These are phyloP conservation scores for Stereocaulon alpinum DNA, from an alignment of 495 filamentous ascomycete species.

Conservation along the genomic window DNA sequence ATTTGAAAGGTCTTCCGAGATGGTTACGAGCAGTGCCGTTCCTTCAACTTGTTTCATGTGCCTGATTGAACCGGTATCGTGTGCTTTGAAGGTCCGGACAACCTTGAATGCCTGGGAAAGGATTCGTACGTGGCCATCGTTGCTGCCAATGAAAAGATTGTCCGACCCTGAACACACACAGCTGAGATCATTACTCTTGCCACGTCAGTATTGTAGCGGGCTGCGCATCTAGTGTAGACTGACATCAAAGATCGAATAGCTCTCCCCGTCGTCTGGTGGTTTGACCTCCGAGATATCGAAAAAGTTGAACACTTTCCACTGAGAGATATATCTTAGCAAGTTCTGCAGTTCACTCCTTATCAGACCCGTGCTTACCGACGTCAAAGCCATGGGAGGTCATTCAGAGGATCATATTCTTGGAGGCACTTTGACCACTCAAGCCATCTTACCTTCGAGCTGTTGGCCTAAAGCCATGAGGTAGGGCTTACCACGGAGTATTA, in stretches of 20 bases:
- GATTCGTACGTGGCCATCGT: conserved; percentile 76
- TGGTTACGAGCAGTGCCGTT: conserved; percentile 75
- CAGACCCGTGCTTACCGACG: conserved; percentile 22
- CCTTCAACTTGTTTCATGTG: conserved; percentile 90
- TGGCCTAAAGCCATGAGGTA: neutral
- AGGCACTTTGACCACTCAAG: neutral
- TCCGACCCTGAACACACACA: conserved; percentile 78
- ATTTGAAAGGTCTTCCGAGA: conserved; percentile 75
- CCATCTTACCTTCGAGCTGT: neutral
- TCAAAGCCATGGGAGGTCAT: conserved; percentile 24
- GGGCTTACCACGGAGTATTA: too few species aligned
- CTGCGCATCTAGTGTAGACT: conserved; percentile 33
- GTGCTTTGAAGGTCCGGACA: conserved; percentile 73
- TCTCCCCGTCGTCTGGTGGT: conserved; percentile 58
- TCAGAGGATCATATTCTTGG: neutral
- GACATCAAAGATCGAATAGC: conserved; percentile 52
- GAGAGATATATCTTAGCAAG: conserved; percentile 2
- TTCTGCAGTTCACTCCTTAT: neutral
- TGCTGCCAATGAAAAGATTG: conserved; percentile 78
- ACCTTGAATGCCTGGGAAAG: conserved; percentile 80
- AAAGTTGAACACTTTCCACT: conserved; percentile 99
- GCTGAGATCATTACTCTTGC: conserved; percentile 48
- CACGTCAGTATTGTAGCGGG: conserved; percentile 24
- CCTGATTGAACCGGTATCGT: conserved; percentile 70
- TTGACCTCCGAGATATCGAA: conserved; percentile 86